phyloP scores from a whole-genome alignment of 768 basidiomycete species.

The Artomyces pyxidatus region DNA sequence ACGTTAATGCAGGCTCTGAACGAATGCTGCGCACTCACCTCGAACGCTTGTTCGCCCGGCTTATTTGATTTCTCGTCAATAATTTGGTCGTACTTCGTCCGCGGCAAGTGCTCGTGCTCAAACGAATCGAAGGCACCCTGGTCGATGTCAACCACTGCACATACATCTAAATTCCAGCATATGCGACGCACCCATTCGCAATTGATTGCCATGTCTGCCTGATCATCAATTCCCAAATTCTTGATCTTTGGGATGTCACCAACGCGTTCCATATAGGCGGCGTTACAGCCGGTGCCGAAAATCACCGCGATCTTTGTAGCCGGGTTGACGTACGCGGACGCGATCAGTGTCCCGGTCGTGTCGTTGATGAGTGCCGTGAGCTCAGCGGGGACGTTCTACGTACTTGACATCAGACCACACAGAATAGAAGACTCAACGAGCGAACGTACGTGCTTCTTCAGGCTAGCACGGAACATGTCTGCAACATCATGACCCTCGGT shows the following conservation, averaged over 20 bases:
- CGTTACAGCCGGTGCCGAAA: conserved; percentile 97
- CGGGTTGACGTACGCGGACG: conserved; percentile 92
- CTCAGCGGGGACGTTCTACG: conserved; percentile 72
- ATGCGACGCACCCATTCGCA: conserved; percentile 77
- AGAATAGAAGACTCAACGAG: neutral
- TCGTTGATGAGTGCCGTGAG: conserved; percentile 92
- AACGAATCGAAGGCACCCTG: conserved; percentile 98
- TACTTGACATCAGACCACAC: neutral
- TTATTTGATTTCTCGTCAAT: conserved; percentile 96
- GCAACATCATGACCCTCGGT: conserved; percentile 92
- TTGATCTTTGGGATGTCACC: conserved; percentile 81
- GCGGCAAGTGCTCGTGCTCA: conserved; percentile 86
- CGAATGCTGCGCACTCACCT: conserved; percentile 38
- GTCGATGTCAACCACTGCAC: neutral
- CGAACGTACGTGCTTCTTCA: conserved; percentile 64
- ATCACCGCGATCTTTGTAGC: conserved; percentile 90
- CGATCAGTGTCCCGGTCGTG: conserved; percentile 96
- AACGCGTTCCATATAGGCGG: conserved; percentile 93
- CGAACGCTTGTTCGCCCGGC: conserved; percentile 90
- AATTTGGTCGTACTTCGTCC: conserved; percentile 88
- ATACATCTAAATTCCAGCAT: neutral
- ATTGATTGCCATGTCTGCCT: conserved; percentile 85
- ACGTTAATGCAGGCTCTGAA: neutral
- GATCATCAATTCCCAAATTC: conserved; percentile 55
- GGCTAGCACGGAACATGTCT: conserved; percentile 81